phyloP scores from a whole-genome alignment of 805 yeast species.

The Brettanomyces anomalus region DNA sequence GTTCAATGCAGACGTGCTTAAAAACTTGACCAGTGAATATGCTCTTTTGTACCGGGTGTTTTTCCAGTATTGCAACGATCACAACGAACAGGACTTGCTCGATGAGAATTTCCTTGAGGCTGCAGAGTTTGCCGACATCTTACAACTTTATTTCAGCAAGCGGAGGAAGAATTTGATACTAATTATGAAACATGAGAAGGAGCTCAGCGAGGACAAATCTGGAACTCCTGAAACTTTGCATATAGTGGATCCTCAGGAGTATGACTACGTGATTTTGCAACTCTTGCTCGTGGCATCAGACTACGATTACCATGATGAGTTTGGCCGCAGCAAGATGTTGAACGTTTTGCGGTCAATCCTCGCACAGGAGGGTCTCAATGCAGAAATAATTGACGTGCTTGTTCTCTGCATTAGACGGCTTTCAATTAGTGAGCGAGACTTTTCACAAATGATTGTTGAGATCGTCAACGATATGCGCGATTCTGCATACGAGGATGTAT shows the following conservation, averaged over 20 bases:
- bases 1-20: conserved; percentile 64
- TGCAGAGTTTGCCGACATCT: conserved; percentile 51
- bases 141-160: conserved; percentile 47
- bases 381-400: conserved; percentile 42
- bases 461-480: conserved; percentile 80
- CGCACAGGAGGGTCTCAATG: conserved; percentile 47
- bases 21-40: conserved; percentile 60
- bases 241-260: conserved; percentile 42
- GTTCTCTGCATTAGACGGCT: conserved; percentile 59
- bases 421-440: conserved; percentile 76
- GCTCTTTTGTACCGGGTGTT: conserved; percentile 64
- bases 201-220: conserved; percentile 10
- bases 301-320: conserved; percentile 84
- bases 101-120: conserved; percentile 77
- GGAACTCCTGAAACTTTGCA: conserved; percentile 14
- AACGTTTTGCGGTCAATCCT: conserved; percentile 49
- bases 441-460: conserved; percentile 77
- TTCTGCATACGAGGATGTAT: conserved; percentile 32
- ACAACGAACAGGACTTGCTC: conserved; percentile 41
- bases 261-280: conserved; percentile 71
- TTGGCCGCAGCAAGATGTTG: conserved; percentile 75
- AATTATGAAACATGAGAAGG: conserved; percentile 15
- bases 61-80: conserved; percentile 52
- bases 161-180: conserved; percentile 27
- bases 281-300: conserved; percentile 54